Percentiles rank a stretch among this genome's conserved stretches.
Conservation (phyloP, 441 rosid species). For the Pelargonium citronellum region DNA sequence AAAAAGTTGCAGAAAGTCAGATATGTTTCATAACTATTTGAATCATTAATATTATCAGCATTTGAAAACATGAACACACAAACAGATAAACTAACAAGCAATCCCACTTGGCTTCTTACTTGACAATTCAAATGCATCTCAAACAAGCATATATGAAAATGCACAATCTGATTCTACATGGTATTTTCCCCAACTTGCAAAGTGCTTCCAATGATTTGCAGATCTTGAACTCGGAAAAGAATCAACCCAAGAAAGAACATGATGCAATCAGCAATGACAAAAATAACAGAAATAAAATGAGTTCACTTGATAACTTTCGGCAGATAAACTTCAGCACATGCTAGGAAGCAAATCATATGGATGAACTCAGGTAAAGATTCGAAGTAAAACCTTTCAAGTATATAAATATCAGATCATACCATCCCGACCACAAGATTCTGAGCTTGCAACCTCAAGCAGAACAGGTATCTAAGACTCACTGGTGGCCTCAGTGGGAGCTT, state of each 20-base stretch:
- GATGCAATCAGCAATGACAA: neutral
- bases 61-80: too few relatives aligned
- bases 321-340: neutral
- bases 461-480: conserved; percentile 24
- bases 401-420: conserved; percentile 25
- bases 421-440: conserved; percentile 28
- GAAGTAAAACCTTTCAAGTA: conserved; percentile 26
- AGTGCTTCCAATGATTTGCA: neutral
- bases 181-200: neutral
- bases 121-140: neutral
- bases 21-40: too few relatives aligned
- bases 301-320: neutral
- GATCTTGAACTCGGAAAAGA: neutral
- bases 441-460: conserved; percentile 23
- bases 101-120: neutral
- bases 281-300: neutral
- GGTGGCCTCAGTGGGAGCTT: conserved; percentile 24
- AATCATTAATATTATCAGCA: too few relatives aligned
- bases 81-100: neutral
- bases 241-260: neutral
- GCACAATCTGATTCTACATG: neutral
- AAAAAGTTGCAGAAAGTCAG: too few relatives aligned
- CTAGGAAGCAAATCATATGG: conserved; percentile 6
- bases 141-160: neutral
- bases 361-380: conserved; percentile 18